A percentile compares a stretch with the other conserved stretches of the same genome.
These are phyloP conservation scores for Naegleria lovaniensis DNA, from an alignment of 208 protist genomes.

Conservation along the genomic window DNA sequence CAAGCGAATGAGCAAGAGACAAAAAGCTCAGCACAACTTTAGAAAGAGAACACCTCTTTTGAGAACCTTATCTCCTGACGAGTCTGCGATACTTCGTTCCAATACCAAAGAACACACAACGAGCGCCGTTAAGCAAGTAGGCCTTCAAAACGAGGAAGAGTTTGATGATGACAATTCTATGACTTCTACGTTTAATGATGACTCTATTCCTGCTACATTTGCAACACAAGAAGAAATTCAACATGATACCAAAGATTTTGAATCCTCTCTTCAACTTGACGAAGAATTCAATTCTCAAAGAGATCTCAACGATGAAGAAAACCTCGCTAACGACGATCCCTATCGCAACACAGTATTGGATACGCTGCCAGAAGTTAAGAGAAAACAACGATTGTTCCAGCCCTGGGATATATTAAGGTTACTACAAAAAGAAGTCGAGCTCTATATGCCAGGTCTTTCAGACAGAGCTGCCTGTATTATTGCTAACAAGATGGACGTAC, in stretches of 20 bases:
- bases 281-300: neutral
- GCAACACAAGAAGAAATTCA: too few species aligned
- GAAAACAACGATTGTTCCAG: neutral
- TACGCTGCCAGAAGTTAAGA: neutral
- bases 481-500: slow-evolving; percentile 22
- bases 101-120: neutral
- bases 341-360: neutral
- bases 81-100: neutral
- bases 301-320: neutral
- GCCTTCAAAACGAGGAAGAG: neutral
- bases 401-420: slow-evolving; percentile 1
- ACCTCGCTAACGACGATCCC: neutral
- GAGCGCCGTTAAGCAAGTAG: neutral
- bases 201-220: neutral
- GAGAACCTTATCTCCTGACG: neutral
- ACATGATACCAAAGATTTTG: too few species aligned
- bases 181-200: too few species aligned
- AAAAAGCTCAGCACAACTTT: neutral
- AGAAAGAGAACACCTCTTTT: neutral
- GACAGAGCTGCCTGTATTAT: neutral
- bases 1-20: neutral
- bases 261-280: too few species aligned
- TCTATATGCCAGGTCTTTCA: neutral
- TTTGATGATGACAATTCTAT: neutral
- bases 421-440: neutral